Conservation (phyloP, 2,329 filamentous ascomycete genomes). For the Penicillium sclerotiorum region DNA sequence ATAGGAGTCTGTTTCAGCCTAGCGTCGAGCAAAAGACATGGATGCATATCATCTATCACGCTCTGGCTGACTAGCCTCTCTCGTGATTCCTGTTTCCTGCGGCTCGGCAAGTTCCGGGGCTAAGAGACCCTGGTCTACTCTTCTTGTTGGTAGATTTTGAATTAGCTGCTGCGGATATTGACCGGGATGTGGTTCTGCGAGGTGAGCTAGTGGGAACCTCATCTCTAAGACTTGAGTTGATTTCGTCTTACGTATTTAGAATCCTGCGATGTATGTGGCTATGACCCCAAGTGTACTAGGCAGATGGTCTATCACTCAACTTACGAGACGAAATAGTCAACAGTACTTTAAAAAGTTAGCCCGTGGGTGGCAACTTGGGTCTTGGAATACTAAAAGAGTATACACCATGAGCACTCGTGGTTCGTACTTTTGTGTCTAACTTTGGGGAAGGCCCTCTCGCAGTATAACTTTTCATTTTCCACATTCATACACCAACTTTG, state of each 20-base stretch:
- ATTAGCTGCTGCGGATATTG: constrained; percentile 9
- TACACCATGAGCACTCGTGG: not conserved
- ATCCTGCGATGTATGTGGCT: too few species aligned
- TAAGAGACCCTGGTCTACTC: constrained; percentile 5
- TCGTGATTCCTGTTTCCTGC: constrained; percentile 12
- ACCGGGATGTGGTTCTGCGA: constrained; percentile 9
- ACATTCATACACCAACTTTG: too few species aligned
- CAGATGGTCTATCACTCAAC: too few species aligned
- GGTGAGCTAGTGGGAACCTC: constrained; percentile 17
- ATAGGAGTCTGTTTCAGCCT: not conserved
- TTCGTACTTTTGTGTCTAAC: not conserved
- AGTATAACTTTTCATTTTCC: not conserved
- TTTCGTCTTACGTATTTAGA: too few species aligned
- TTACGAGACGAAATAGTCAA: too few species aligned
- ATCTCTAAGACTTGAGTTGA: not conserved
- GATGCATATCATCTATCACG: not conserved
- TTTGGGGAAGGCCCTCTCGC: not conserved
- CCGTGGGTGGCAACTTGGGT: too few species aligned
- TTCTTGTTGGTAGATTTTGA: constrained; percentile 1
- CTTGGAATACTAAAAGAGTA: not conserved
- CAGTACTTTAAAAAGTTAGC: too few species aligned
- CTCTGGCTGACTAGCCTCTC: not conserved
- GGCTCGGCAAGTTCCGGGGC: constrained; percentile 21
- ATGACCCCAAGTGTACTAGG: too few species aligned
- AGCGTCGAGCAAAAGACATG: not conserved